phyloP scores from a whole-genome alignment of 202 grass and related monocot species.

The Elaeis oleifera region DNA sequence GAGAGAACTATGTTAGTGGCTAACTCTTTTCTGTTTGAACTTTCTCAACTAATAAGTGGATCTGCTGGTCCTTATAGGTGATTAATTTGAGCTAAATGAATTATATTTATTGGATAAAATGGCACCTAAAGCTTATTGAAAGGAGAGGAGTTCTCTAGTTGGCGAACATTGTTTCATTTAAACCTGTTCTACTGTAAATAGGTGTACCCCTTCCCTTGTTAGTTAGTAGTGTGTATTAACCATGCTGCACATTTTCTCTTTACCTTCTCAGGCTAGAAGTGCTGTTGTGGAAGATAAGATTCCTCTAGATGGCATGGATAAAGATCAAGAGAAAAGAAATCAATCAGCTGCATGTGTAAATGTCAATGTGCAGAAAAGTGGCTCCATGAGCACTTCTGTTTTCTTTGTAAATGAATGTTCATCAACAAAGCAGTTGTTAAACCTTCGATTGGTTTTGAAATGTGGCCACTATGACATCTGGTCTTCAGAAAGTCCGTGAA shows the following conservation, averaged over 20 bases:
- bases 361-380: constrained; percentile 27
- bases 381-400: constrained; percentile 28
- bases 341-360: constrained; percentile 19
- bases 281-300: constrained; percentile 26
- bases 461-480: constrained; percentile 4
- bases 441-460: constrained; percentile 23
- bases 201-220: no score
- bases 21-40: no score
- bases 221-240: no score
- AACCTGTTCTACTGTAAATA: no score
- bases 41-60: no score
- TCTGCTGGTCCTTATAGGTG: no score
- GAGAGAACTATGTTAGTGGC: no score
- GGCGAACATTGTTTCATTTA: no score
- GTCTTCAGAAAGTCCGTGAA: constrained; percentile 37
- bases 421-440: constrained; percentile 9
- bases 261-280: constrained; percentile 35
- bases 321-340: constrained; percentile 37
- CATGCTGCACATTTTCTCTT: constrained; percentile 14
- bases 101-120: no score
- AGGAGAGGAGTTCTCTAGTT: no score
- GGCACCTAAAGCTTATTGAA: no score
- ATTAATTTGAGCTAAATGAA: no score
- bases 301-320: constrained; percentile 7
- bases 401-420: constrained; percentile 15